Percentiles rank a stretch among this genome's conserved stretches.
Evolutionary conservation across 257 asterid genomes (phyloP).

Genomic region (Solanum piurae): DNA sequence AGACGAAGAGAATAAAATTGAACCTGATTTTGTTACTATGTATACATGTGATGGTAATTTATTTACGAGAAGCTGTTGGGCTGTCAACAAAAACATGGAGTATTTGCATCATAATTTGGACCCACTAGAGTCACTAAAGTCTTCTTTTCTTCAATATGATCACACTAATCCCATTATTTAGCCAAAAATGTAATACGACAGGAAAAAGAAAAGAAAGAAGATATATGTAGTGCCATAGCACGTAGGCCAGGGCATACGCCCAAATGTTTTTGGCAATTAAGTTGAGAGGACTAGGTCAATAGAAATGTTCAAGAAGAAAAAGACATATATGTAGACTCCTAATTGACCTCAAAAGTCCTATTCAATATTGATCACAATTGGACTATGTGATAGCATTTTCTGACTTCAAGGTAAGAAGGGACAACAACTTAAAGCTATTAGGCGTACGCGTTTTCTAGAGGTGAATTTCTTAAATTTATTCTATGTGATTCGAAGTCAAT

Average conservation of each 20-base stretch:
- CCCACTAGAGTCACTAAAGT: not conserved
- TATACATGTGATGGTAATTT: not conserved
- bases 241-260: not conserved
- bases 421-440: not conserved
- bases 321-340: not conserved
- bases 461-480: no score
- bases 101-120: not conserved
- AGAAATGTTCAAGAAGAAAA: not conserved
- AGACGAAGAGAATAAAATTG: rapidly evolving
- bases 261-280: not conserved
- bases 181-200: not conserved
- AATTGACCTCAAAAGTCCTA: not conserved
- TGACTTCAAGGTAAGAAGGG: not conserved
- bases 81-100: not conserved
- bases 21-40: not conserved
- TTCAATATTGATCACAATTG: not conserved
- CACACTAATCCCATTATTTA: not conserved
- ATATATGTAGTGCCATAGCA: not conserved
- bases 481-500: not conserved
- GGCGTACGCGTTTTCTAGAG: not conserved
- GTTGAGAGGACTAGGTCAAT: not conserved
- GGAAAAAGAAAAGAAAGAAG: not conserved
- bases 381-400: not conserved
- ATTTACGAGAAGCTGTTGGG: not conserved
- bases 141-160: not conserved